Evolutionary conservation across 2,329 filamentous ascomycete species (phyloP).

Genomic region (Aspergillus chevalieri): DNA sequence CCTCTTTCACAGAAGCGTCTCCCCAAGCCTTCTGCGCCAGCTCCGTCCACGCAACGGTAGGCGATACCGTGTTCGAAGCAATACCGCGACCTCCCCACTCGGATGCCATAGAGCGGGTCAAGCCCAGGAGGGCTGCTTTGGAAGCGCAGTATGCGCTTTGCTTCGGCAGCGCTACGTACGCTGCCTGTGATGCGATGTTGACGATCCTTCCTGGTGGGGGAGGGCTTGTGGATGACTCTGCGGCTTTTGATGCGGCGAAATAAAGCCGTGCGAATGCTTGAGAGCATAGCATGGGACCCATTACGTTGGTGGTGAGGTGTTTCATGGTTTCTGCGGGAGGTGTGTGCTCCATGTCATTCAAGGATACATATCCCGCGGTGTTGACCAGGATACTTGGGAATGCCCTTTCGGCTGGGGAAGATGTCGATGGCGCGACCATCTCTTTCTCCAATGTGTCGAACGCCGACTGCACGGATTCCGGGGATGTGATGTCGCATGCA

Average conservation of each 20-base stretch:
- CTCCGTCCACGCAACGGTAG: conserved; percentile 44
- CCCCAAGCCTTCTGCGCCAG: conserved; percentile 42
- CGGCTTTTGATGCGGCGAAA: conserved; percentile 20
- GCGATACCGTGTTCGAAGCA: conserved; percentile 42
- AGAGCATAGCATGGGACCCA: conserved; percentile 41
- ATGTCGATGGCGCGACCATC: conserved; percentile 6
- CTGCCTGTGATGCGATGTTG: conserved; percentile 43
- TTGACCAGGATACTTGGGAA: conserved; percentile 39
- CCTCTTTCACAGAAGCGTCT: conserved; percentile 27
- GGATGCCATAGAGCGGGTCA: conserved; percentile 43
- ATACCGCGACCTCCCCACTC: conserved; percentile 44
- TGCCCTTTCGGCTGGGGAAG: conserved; percentile 13
- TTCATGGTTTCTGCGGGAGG: conserved; percentile 39
- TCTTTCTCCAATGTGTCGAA: conserved; percentile 33
- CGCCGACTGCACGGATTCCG: conserved; percentile 41
- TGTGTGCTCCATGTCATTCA: conserved; percentile 39
- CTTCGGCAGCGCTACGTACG: conserved; percentile 40
- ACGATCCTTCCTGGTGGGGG: conserved; percentile 40
- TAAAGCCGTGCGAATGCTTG: conserved; percentile 43
- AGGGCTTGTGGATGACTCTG: conserved; percentile 9
- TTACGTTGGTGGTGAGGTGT: conserved; percentile 41
- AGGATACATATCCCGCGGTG: conserved; percentile 42
- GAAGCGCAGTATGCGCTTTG: conserved; percentile 46
- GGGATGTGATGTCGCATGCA: conserved; percentile 45
- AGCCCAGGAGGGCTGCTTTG: conserved; percentile 41